Evolutionary conservation across 2,329 filamentous ascomycete species (phyloP), one percentile per base, ranked within the genome.

Genomic region (Exophiala dermatitidis): DNA sequence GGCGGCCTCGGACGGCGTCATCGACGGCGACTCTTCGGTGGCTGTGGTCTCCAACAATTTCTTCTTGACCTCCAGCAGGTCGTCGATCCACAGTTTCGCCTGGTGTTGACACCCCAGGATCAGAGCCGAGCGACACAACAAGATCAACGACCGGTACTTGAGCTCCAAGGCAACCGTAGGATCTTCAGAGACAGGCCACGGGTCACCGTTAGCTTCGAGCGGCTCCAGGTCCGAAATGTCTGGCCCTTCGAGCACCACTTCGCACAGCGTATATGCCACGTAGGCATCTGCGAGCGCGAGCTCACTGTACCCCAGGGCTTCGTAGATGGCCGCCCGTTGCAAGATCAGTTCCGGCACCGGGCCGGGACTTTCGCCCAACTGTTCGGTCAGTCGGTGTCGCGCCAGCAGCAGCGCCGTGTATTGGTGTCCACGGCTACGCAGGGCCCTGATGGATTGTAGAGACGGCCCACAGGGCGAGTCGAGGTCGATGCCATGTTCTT

Each of bases 261-360:
- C 91, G 10, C 86, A 80, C 44, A 98, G 74, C 3, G 95, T 79
- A n/a, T 97, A 77, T 1, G 90, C 90, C 51, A 86, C 85, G 68
- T 97, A 97, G 3, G 89, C 88, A 74, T 96, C 90, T 33, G 89
- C 88, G 7, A 85, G 84, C 3, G 90, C 90, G 37, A 98, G 80
- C 68, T 98, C 93, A 0, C 89, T 88, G 68, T 95, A 97, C 36
- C 83, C 88, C 44, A 96, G 77, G 43, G 82, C 74, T 10, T 83
- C 79, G 68, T 96, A 83, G 40, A 86, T 74, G 33, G 79, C 72
- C 28, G 88, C 88, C 32, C 90, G 81, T 30, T 67, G 62, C 8
- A 75, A 64, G 10, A 63, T 50, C 19, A 60, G 36, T 8, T 58
- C 52, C 8, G 60, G 60, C 36, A 51, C 53, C 4, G 53, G 47